Evolutionary conservation across 768 basidiomycete species (phyloP).

Genomic region (Suillus placidus): DNA sequence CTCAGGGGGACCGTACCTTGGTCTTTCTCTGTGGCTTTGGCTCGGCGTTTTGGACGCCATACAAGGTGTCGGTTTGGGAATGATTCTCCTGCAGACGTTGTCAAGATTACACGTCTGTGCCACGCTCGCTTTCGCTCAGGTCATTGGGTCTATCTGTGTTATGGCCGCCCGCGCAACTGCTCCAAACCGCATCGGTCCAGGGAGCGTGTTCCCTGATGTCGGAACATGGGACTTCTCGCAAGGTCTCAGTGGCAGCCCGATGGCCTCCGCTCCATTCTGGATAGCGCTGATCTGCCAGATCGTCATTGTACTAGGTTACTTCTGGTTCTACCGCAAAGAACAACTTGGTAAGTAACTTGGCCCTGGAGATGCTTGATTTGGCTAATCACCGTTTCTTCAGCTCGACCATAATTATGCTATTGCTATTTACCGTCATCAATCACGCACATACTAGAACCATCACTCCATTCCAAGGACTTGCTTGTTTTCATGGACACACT

Average conservation of each 20-base stretch:
- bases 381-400: conserved; percentile 12
- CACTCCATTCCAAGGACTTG: conserved; percentile 1
- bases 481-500: conserved; percentile 6
- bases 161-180: conserved; percentile 93
- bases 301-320: conserved; percentile 88
- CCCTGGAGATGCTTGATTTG: background rate
- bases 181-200: conserved; percentile 87
- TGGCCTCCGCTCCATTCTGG: conserved; percentile 89
- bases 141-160: conserved; percentile 88
- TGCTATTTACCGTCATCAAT: background rate
- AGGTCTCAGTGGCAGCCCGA: conserved; percentile 75
- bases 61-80: conserved; percentile 91
- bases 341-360: conserved; percentile 65
- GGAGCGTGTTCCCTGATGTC: conserved; percentile 88
- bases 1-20: conserved; percentile 81
- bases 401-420: conserved; percentile 27
- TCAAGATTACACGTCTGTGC: conserved; percentile 94
- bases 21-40: conserved; percentile 92
- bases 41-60: conserved; percentile 92
- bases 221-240: conserved; percentile 87
- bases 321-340: conserved; percentile 97
- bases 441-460: conserved; percentile 7
- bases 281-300: conserved; percentile 78
- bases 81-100: conserved; percentile 89
- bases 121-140: conserved; percentile 86